Conservation (phyloP, 2,329 filamentous ascomycete species). For the Microascus cirrosus region DNA sequence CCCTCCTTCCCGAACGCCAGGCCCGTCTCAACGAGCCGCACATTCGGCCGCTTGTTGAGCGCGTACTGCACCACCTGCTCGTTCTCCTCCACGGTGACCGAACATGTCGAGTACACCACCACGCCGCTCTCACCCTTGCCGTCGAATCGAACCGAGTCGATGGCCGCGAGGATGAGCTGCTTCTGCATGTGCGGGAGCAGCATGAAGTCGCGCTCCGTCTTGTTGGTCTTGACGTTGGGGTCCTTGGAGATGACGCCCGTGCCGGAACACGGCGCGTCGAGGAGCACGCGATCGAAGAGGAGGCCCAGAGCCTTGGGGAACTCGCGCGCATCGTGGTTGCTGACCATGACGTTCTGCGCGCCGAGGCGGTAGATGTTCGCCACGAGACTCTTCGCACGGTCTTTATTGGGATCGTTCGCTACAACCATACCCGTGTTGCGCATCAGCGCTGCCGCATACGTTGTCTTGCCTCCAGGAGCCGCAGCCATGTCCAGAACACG, state of each 20-base stretch:
- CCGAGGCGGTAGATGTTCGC: constrained; percentile 95
- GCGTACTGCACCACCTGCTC: constrained; percentile 92
- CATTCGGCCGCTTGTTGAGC: constrained; percentile 81
- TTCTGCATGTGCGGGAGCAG: constrained; percentile 89
- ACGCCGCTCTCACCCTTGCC: constrained; percentile 82
- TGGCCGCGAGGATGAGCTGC: constrained; percentile 82
- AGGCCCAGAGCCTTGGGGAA: constrained; percentile 93
- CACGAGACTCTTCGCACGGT: constrained; percentile 90
- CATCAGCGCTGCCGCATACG: constrained; percentile 93
- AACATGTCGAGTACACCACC: constrained; percentile 94
- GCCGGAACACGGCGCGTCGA: constrained; percentile 91
- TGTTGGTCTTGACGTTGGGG: constrained; percentile 94
- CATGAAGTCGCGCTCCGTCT: constrained; percentile 91
- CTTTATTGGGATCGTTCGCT: constrained; percentile 92
- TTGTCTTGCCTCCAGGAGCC: constrained; percentile 92
- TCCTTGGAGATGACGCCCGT: constrained; percentile 98
- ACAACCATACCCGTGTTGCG: constrained; percentile 91
- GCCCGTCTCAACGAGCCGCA: constrained; percentile 84
- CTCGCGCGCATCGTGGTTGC: constrained; percentile 87
- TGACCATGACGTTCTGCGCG: constrained; percentile 87
- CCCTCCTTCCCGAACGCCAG: constrained; percentile 86
- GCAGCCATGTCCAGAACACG: constrained; percentile 89
- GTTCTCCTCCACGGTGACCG: constrained; percentile 81
- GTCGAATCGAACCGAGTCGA: constrained; percentile 85
- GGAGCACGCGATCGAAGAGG: constrained; percentile 76